phyloP scores from a whole-genome alignment of 192 early-diverging fungal species.

The Coemansia sp. region DNA sequence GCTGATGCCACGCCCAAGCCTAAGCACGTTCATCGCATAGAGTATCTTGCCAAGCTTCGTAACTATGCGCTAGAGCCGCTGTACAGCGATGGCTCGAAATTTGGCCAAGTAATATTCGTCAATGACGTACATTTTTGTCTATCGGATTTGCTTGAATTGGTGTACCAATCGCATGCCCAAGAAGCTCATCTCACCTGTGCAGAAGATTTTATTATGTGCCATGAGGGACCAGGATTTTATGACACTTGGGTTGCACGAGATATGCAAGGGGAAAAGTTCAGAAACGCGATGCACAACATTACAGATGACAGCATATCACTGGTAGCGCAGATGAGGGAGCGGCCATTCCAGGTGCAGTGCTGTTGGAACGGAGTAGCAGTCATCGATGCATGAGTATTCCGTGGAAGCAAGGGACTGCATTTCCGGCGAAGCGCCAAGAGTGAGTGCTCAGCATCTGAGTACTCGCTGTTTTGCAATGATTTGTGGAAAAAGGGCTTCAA shows the following conservation, averaged over 20 bases:
- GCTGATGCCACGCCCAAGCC: slow-evolving; percentile 8
- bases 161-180: slow-evolving; percentile 47
- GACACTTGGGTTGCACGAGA: slow-evolving; percentile 58
- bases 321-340: slow-evolving; percentile 14
- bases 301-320: slow-evolving; percentile 27
- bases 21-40: slow-evolving; percentile 40
- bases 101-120: slow-evolving; percentile 41
- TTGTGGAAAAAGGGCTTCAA: slow-evolving; percentile 34
- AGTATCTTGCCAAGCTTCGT: slow-evolving; percentile 49
- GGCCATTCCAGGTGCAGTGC: slow-evolving; percentile 54
- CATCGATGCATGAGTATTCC: slow-evolving; percentile 41
- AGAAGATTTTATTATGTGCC: slow-evolving; percentile 38
- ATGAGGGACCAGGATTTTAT: slow-evolving; percentile 41
- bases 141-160: slow-evolving; percentile 52
- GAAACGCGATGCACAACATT: slow-evolving; percentile 24
- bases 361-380: slow-evolving; percentile 58
- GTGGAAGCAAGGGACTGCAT: slow-evolving; percentile 2
- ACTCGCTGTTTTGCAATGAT: slow-evolving; percentile 56
- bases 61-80: slow-evolving; percentile 53
- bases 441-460: slow-evolving; percentile 59
- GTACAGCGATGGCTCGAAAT: slow-evolving; percentile 4
- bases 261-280: slow-evolving; percentile 39
- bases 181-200: slow-evolving; percentile 52
- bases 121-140: slow-evolving; percentile 56
- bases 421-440: slow-evolving; percentile 20